Base-by-base conservation (phyloP, 441 rosid genomes). In the Melastoma candidum region DNA sequence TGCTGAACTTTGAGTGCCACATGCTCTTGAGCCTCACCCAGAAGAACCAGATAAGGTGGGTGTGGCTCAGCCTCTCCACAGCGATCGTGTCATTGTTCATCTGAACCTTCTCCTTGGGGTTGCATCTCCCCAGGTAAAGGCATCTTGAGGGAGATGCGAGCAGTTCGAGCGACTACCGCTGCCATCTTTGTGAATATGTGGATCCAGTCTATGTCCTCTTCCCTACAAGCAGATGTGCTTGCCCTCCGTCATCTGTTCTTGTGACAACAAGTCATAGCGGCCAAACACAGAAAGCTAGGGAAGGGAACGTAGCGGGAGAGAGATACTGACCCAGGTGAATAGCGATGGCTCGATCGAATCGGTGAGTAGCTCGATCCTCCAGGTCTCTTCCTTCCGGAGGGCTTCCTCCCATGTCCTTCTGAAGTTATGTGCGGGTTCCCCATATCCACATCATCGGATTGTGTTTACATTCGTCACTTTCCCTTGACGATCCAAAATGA, bases 21-120 rank as follows among this genome's bases (percentile, higher is more conserved):
- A 75, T 78, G 71, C 76, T 71, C 64, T 75, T 73, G 5, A 78
- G 56, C 51, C 80, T 53, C 12, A 57, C 56, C 80, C 83, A 75
- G 69, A 75, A 78, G 74, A 68, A 75, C 80, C 78, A 66, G 1
- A 66, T 39, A 1, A 61, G 46, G 1, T 52, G 47, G 2, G 61
- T 25, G 61, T 68, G 54, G 71, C 83, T 64, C 12, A 72, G 71
- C 0, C 63, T 68, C 57, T 73, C 74, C 8, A 3, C 14, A 1
- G 2, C 3, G 14, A 78, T 72, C n/a, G 14, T 45, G 0, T 10
- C 17, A 3, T 6, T 75, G 76, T 26, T 72, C 44, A 22, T 63
- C 10, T 66, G 45, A 2, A 66, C 58, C 39, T 51, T 68, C 27
- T 75, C 76, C 27, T 36, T 57, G 0, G 71, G 56, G 41, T 72